Conservation (phyloP, 2,329 filamentous ascomycete species). For the Penicillium vulpinum region DNA sequence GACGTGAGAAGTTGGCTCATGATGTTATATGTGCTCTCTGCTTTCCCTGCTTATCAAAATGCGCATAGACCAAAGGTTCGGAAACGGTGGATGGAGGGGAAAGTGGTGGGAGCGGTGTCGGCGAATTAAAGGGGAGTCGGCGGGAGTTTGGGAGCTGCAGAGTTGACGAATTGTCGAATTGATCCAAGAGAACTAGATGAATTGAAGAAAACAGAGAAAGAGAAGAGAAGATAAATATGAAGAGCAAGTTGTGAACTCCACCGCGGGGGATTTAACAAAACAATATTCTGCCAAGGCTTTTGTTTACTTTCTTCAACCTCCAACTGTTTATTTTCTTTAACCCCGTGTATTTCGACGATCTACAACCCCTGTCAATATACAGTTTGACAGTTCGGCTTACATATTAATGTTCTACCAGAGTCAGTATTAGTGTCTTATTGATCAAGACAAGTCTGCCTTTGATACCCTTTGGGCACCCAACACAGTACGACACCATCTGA, state of each 20-base stretch:
- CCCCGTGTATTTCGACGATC: background rate
- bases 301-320: constrained; percentile 28
- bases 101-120: constrained; percentile 5
- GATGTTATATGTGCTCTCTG: constrained; percentile 24
- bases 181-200: background rate
- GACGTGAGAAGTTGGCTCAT: constrained; percentile 77
- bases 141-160: background rate
- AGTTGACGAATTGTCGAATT: background rate
- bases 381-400: background rate
- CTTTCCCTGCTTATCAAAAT: constrained; percentile 15
- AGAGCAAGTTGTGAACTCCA: constrained; percentile 19
- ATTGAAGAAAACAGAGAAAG: background rate
- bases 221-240: constrained; percentile 1
- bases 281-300: constrained; percentile 26
- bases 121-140: background rate
- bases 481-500: constrained; percentile 13
- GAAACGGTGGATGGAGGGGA: constrained; percentile 8
- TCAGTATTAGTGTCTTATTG: background rate
- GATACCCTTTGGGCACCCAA: constrained; percentile 21
- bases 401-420: background rate
- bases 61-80: constrained; percentile 20
- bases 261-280: constrained; percentile 30
- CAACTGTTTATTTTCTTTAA: constrained; percentile 21
- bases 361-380: background rate
- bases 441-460: constrained; percentile 11